Base-by-base conservation (phyloP, 2,329 filamentous ascomycete species). In the Cryphonectria japonica region DNA sequence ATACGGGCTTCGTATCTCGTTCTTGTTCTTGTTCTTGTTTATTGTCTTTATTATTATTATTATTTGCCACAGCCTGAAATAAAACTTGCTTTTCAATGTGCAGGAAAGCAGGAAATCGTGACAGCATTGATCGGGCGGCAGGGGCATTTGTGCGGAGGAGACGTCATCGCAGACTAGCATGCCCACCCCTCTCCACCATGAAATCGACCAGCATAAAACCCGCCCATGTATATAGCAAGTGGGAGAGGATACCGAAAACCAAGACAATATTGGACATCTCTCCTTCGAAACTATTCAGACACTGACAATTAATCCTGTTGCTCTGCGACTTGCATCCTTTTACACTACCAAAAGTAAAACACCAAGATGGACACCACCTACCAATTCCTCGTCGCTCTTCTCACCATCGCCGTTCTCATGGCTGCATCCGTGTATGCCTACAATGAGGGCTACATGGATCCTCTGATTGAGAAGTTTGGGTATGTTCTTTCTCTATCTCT, bases 401-500 rank as follows among this genome's bases (percentile, higher is more conserved):
- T 77, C 29, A 72, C 76, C 43, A 70, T 77, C 46, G 68, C 77
- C 59, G 76, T 78, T 39, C 57, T 81, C 59, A 69, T 81, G 52
- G 76, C 76, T 16, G 77, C 76, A 11, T 76, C 76, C 16, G 76
- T 80, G 67, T 78, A 77, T 29, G 81, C 80, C 19, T 83, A 83
- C 74, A 73, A 78, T n/a, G 74, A 80, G 68, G 81, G 81, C 64
- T 76, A 77, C 65, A 73, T 82, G 62, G 80, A 83, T 71, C 79
- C 80, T 1, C 70, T 80, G 34, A 80, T 83, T 67, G 79, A 82
- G 70, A 75, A 79, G 71, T 68, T 83, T 61, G 79, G 78, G 75
- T 75, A 74, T 69, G 73, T 66, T 52, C 70, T 57, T 57, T 14
- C n/a, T 7, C 22, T 26, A 26, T 46, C 37, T 39, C 37, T 39